A percentile compares a stretch with the other conserved stretches of the same genome.
Conservation (phyloP, 768 basidiomycete species). For the Mycena belliarum region DNA sequence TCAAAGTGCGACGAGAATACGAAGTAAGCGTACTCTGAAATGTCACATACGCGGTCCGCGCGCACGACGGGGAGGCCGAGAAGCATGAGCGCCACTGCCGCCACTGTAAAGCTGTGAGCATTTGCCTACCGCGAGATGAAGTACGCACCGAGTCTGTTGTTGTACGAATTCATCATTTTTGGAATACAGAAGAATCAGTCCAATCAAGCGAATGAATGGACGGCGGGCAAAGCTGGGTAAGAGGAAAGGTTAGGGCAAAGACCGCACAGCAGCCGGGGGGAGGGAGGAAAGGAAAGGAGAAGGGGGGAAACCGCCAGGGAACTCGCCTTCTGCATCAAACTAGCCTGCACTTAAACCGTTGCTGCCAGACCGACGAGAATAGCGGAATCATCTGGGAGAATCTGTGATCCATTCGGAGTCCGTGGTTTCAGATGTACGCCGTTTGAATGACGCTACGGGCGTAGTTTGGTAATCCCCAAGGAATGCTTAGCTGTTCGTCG, state of each 20-base stretch:
- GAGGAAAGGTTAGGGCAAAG: neutral
- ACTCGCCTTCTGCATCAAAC: neutral
- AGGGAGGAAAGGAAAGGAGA: neutral
- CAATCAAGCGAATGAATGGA: neutral
- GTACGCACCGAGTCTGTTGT: neutral
- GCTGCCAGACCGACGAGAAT: too few relatives aligned
- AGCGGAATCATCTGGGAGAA: too few relatives aligned
- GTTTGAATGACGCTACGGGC: too few relatives aligned
- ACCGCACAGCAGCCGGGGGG: constrained; percentile 6
- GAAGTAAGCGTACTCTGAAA: neutral
- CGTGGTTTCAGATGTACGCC: too few relatives aligned
- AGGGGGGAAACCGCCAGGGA: constrained; percentile 8
- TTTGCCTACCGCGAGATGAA: neutral
- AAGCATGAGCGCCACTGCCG: neutral
- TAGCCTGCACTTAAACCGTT: too few relatives aligned
- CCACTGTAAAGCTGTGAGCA: neutral
- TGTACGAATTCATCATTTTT: constrained; percentile 1
- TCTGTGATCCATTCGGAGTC: too few relatives aligned
- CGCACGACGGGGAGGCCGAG: neutral
- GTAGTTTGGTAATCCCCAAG: too few relatives aligned
- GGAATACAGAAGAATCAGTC: too few relatives aligned
- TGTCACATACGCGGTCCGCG: neutral
- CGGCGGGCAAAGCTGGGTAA: neutral
- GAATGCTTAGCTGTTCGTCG: too few relatives aligned
- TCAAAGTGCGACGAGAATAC: neutral